Evolutionary conservation across 2,329 filamentous ascomycete genomes (phyloP).

Genomic region (Knufia petricola): DNA sequence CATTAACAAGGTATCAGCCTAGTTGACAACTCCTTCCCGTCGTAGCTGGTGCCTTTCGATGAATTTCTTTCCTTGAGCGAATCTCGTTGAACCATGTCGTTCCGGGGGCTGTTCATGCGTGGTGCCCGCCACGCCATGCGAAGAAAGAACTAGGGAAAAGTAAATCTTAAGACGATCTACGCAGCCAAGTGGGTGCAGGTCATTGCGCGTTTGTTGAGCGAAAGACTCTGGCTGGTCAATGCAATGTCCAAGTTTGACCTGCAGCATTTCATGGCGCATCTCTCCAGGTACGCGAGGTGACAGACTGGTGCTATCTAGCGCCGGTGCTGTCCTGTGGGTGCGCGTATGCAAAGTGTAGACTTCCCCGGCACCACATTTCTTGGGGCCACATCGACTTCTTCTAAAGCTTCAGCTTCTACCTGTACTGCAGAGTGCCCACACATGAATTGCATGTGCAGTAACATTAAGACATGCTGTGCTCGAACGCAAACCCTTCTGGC

Average conservation of each 20-base stretch:
- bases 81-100: background rate
- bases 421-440: too few relatives aligned
- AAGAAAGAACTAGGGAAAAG: background rate
- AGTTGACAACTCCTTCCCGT: conserved; percentile 2
- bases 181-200: conserved; percentile 3
- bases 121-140: conserved; percentile 2
- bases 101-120: background rate
- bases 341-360: conserved; percentile 4
- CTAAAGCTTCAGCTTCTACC: background rate
- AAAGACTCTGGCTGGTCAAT: background rate
- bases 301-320: background rate
- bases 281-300: background rate
- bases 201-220: background rate
- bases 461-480: too few relatives aligned
- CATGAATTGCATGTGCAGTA: too few relatives aligned
- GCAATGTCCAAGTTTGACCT: background rate
- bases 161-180: background rate
- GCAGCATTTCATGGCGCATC: background rate
- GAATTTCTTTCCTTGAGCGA: background rate
- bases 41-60: conserved; percentile 1
- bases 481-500: too few relatives aligned
- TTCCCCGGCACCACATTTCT: conserved; percentile 4
- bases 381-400: background rate
- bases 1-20: background rate
- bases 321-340: background rate